A percentile compares a stretch with the other conserved stretches of the same genome.
Conservation (phyloP, 2,329 filamentous ascomycete species). For the Trichoderma sp. region DNA sequence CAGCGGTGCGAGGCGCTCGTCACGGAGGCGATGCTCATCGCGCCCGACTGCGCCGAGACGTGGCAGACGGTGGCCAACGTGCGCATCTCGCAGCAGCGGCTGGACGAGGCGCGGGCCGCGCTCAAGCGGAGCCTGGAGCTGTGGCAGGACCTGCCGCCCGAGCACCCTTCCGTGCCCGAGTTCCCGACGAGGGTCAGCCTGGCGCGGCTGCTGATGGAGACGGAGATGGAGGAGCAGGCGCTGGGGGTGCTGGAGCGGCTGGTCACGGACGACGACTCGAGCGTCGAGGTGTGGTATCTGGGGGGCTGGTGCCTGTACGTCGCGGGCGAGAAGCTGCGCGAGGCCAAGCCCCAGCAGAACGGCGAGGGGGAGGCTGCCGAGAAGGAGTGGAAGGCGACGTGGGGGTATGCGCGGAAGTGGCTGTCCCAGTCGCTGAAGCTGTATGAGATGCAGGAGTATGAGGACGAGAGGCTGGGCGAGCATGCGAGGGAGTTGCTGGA, state of each 20-base stretch:
- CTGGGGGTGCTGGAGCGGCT: conserved; percentile 82
- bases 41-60: conserved; percentile 81
- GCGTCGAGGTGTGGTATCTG: conserved; percentile 95
- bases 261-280: conserved; percentile 85
- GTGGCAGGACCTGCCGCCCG: conserved; percentile 78
- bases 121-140: conserved; percentile 76
- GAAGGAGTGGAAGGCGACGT: conserved; percentile 61
- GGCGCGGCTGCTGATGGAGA: conserved; percentile 84
- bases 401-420: conserved; percentile 80
- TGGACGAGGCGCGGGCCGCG: conserved; percentile 78
- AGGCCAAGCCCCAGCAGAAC: conserved; percentile 42
- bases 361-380: conserved; percentile 37
- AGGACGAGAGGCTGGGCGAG: conserved; percentile 75
- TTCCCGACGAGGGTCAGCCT: conserved; percentile 86
- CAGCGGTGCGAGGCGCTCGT: conserved; percentile 82
- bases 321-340: conserved; percentile 66
- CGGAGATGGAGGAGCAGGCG: conserved; percentile 81
- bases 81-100: conserved; percentile 80
- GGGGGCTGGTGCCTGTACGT: conserved; percentile 92
- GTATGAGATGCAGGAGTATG: conserved; percentile 79
- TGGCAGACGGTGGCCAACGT: conserved; percentile 94
- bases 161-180: conserved; percentile 74
- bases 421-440: conserved; percentile 77
- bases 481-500: conserved; percentile 73
- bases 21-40: conserved; percentile 85